phyloP scores from a whole-genome alignment of 2,329 filamentous ascomycete species.

The Diaporthe sp. region DNA sequence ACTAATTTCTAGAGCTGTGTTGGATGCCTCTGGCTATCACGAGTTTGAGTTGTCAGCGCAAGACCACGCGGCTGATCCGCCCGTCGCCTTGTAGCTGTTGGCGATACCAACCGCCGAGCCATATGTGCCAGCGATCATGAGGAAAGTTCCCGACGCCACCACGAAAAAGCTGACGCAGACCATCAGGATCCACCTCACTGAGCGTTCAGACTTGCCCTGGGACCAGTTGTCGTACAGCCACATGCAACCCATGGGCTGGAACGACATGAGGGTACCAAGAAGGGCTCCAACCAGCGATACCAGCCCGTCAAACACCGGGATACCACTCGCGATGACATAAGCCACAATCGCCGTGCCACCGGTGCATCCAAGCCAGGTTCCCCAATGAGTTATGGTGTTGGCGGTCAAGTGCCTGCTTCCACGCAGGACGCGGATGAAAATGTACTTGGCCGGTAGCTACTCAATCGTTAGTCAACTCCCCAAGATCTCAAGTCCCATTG shows the following conservation, averaged over 20 bases:
- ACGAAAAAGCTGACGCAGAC: conserved; percentile 1
- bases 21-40: neutral
- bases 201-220: neutral
- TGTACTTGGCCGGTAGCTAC: conserved; percentile 47
- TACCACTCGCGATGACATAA: conserved; percentile 43
- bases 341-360: conserved; percentile 42
- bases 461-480: neutral
- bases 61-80: neutral
- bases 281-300: conserved; percentile 1
- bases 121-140: conserved; percentile 7
- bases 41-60: conserved; percentile 9
- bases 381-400: conserved; percentile 49
- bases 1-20: neutral
- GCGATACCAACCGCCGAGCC: neutral
- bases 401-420: conserved; percentile 48
- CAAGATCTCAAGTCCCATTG: neutral
- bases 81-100: neutral
- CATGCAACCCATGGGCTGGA: conserved; percentile 12
- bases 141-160: neutral
- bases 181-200: neutral
- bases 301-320: neutral
- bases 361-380: conserved; percentile 49
- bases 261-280: conserved; percentile 5
- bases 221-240: conserved; percentile 14
- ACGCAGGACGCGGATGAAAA: conserved; percentile 52